Base-by-base conservation (phyloP, 805 yeast species). In the Wickerhamiella azymoides region DNA sequence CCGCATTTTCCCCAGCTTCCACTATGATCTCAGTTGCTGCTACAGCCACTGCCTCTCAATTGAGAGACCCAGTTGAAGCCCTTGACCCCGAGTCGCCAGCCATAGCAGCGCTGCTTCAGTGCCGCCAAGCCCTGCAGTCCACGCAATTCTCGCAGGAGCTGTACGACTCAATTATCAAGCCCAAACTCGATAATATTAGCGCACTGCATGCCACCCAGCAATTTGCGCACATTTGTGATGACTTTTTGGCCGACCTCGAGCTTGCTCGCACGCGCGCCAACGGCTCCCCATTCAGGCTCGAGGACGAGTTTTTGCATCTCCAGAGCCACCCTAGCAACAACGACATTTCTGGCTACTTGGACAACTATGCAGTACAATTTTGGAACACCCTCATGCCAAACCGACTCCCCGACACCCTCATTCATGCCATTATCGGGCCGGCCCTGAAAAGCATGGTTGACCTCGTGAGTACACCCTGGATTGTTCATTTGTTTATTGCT, bases 301-400 rank as follows among this genome's bases (percentile, higher is more conserved):
- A 42, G 36, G 36, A 42, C 10, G 14, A 30, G 28, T 42, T 36
- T n/a, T 10, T 42, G 36, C 40, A 36, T 13, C 16, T 36, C 26
- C 39, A 42, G 18, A 24, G 33, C 26, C 45, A 42, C 30, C 45
- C 45, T 2, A 16, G 39, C 25, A 42, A 36, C 11, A 32, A 18
- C 8, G 35, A 25, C 21, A 19, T 42, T 17, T 32, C 36, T 11
- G 28, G 16, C 11, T 42, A 42, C 28, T 26, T 42, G 17, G 16
- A 42, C 4, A 35, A 10, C 27, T 42, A 26, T n/a, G 18, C 45
- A 13, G 40, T 36, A 14, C 45, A 36, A 30, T 17, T 42, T 33
- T 42, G 45, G 45, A 36, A 36, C 27, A 37, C 40, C 7, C 33
- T 42, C 35, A 36, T 35, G 40, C 45, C 44, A 2, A 41, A 36